Percentiles rank a stretch among this genome's conserved stretches.
Conservation (phyloP, 768 basidiomycete genomes). For the Boletus vermiculosoides region DNA sequence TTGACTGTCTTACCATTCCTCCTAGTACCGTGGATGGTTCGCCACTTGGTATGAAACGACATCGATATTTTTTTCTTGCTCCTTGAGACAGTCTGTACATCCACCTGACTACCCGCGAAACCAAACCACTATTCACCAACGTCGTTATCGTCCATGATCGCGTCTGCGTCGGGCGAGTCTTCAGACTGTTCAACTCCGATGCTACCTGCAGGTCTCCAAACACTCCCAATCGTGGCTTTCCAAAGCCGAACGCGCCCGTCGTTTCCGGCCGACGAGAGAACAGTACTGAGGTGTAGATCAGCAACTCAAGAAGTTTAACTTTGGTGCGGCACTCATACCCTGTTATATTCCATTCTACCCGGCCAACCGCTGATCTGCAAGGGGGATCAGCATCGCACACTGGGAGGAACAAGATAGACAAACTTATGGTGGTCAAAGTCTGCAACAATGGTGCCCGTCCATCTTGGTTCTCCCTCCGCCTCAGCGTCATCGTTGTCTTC, state of each 20-base stretch:
- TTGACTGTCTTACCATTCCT: neutral
- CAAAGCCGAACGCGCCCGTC: conserved; percentile 80
- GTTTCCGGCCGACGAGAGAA: conserved; percentile 81
- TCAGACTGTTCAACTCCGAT: conserved; percentile 78
- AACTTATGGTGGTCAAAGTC: conserved; percentile 88
- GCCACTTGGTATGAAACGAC: neutral
- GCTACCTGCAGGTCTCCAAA: conserved; percentile 82
- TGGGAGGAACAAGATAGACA: neutral
- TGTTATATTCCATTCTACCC: conserved; percentile 94
- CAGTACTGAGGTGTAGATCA: conserved; percentile 50
- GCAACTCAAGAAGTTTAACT: neutral
- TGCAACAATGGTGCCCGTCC: conserved; percentile 75
- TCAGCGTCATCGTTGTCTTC: conserved; percentile 46
- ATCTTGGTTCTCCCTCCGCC: conserved; percentile 45
- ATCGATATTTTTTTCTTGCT: neutral
- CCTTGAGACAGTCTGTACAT: neutral
- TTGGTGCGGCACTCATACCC: conserved; percentile 47
- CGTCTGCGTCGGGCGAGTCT: conserved; percentile 43
- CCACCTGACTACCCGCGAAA: neutral
- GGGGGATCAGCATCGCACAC: conserved; percentile 4
- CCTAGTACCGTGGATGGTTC: no score
- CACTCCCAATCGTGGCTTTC: conserved; percentile 81
- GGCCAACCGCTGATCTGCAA: conserved; percentile 65
- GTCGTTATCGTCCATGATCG: conserved; percentile 43
- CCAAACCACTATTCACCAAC: conserved; percentile 31